Percentiles rank a stretch among this genome's conserved stretches.
Evolutionary conservation across 2,329 filamentous ascomycete genomes (phyloP).

Genomic region (Stagonosporopsis cucurbitacearum): DNA sequence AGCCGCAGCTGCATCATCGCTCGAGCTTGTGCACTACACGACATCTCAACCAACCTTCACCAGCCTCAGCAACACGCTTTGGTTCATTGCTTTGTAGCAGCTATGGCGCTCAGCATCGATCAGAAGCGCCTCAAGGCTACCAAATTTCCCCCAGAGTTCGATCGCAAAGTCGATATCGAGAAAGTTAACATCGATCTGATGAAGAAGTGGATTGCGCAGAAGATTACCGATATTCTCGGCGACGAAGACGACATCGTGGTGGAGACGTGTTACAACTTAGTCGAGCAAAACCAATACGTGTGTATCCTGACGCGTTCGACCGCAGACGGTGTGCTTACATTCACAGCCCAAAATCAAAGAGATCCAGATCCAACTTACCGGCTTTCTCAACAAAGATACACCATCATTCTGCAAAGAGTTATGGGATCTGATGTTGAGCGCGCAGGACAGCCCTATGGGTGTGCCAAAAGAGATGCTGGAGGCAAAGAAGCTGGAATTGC

Average conservation of each 20-base stretch:
- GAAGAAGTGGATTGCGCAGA: conserved; percentile 97
- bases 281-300: conserved; percentile 79
- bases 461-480: conserved; percentile 94
- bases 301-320: conserved; percentile 45
- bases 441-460: conserved; percentile 84
- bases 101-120: conserved; percentile 84
- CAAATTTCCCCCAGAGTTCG: conserved; percentile 93
- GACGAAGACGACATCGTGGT: conserved; percentile 96
- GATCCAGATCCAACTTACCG: conserved; percentile 91
- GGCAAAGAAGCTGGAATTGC: conserved; percentile 92
- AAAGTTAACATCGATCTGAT: conserved; percentile 98
- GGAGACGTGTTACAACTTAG: conserved; percentile 74
- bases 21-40: conserved; percentile 4
- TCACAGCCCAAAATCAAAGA: conserved; percentile 90
- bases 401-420: conserved; percentile 89
- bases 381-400: conserved; percentile 93
- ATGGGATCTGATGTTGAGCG: conserved; percentile 90
- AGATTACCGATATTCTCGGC: conserved; percentile 86
- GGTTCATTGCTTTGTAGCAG: conserved; percentile 24
- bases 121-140: conserved; percentile 88
- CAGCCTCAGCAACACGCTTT: background rate
- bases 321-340: conserved; percentile 20
- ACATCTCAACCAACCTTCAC: background rate
- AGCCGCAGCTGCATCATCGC: conserved; percentile 16
- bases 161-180: conserved; percentile 92